Conservation (phyloP, 2,329 filamentous ascomycete species). For the Paracorniculantispora psalliotae region DNA sequence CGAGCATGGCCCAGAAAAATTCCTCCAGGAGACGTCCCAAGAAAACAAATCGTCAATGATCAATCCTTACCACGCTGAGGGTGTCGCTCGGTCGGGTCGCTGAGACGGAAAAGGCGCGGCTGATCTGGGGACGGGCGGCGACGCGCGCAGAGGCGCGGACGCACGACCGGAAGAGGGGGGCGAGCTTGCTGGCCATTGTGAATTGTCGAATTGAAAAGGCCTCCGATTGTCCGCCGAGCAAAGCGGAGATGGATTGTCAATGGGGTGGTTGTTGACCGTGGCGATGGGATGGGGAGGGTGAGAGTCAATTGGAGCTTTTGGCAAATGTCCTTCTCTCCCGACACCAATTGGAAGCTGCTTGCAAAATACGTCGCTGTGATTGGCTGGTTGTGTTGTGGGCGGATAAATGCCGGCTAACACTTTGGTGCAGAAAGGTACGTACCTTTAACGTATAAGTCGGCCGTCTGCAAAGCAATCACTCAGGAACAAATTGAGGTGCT, state of each 20-base stretch:
- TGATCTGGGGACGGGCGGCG: slow-evolving; percentile 46
- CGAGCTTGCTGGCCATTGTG: slow-evolving; percentile 78
- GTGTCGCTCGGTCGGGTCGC: slow-evolving; percentile 66
- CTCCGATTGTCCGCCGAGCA: slow-evolving; percentile 5
- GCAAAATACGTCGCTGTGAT: slow-evolving; percentile 30
- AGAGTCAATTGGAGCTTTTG: slow-evolving; percentile 23
- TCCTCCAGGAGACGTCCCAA: not conserved
- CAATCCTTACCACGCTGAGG: slow-evolving; percentile 57
- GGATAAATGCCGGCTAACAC: slow-evolving; percentile 24
- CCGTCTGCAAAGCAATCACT: no score
- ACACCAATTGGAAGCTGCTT: slow-evolving; percentile 28
- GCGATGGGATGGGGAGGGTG: slow-evolving; percentile 17
- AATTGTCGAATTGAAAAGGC: not conserved
- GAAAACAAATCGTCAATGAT: slow-evolving; percentile 2
- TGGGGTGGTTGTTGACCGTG: slow-evolving; percentile 19
- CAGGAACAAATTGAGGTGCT: no score
- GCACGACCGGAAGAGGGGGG: slow-evolving; percentile 66
- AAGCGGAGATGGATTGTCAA: slow-evolving; percentile 8
- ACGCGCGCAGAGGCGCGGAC: slow-evolving; percentile 57
- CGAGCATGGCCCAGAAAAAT: not conserved
- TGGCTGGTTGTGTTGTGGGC: slow-evolving; percentile 19
- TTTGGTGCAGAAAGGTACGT: not conserved
- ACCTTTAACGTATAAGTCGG: no score
- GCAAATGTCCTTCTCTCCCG: slow-evolving; percentile 31
- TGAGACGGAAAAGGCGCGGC: slow-evolving; percentile 65